Percentiles rank a stretch among this genome's conserved stretches.
Evolutionary conservation across 805 yeast species (phyloP).

Genomic region (Kuraishia cidri): DNA sequence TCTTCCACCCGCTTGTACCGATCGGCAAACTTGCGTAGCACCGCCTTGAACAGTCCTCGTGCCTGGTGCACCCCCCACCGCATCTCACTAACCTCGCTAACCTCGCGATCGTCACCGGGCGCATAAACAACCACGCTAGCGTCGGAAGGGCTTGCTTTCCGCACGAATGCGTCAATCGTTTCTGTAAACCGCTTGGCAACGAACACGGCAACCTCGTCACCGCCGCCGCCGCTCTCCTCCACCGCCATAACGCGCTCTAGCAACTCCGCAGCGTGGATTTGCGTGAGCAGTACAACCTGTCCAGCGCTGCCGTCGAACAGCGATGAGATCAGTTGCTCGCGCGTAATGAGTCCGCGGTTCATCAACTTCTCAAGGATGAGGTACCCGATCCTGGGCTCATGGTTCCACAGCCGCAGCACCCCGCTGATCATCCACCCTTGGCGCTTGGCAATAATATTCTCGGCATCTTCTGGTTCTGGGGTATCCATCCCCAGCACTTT

Average conservation of each 20-base stretch:
- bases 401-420: constrained; percentile 56
- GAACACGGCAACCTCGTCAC: too few relatives aligned
- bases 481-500: constrained; percentile 13
- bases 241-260: constrained; percentile 15
- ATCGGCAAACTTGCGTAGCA: too few relatives aligned
- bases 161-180: too few relatives aligned
- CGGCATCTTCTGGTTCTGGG: constrained; percentile 8
- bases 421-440: constrained; percentile 42
- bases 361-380: constrained; percentile 46
- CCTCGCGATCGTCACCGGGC: too few relatives aligned
- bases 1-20: too few relatives aligned
- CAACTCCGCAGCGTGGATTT: constrained; percentile 34
- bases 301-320: constrained; percentile 26
- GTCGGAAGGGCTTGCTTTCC: too few relatives aligned
- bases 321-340: constrained; percentile 30
- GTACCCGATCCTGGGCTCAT: constrained; percentile 56
- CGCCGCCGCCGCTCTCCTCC: too few relatives aligned
- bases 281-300: constrained; percentile 26
- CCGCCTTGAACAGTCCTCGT: too few relatives aligned
- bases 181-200: too few relatives aligned
- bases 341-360: constrained; percentile 31
- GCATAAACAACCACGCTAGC: too few relatives aligned
- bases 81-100: too few relatives aligned
- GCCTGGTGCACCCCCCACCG: too few relatives aligned
- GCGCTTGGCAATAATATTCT: constrained; percentile 15